Base-by-base conservation (phyloP, 768 basidiomycete genomes). In the Gautieria morchelliformis region DNA sequence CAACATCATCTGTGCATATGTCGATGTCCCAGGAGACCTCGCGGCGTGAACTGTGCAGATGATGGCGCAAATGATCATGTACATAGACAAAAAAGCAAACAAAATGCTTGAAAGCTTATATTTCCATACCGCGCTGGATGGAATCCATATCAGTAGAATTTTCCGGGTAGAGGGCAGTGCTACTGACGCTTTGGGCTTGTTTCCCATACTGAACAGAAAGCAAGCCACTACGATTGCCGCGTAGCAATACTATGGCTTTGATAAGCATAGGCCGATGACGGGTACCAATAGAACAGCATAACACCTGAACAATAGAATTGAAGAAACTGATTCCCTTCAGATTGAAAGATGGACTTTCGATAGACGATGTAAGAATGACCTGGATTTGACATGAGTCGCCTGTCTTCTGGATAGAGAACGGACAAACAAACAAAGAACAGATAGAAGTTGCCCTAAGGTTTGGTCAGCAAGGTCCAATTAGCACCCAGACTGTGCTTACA, bases 131-230 rank as follows among this genome's bases (percentile, higher is more conserved):
- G 89, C 78, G 0, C 89, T 90, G 58, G 1, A 22, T n/a, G 42
- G 20, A 20, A 53, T 59, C 64, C 32, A 8, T 19, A 32, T 14
- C 50, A 48, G 17, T 56, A 64, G n/a, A 60, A 61, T 11, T 22
- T 19, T 27, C n/a, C 3, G 49, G 35, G 24, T 35, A 65, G 74
- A 30, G 60, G 24, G 19, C n/a, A 47, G 54, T 52, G 22, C 46
- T 45, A 59, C 75, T 62, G 61, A 93, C 90, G 89, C 84, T 71
- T 82, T 78, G 4, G 93, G 93, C 66, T 88, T 87, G 69, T 96
- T 96, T 17, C 94, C 94, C 93, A 97, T 95, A 0, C 91, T 88
- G 68, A 96, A 88, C 1, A 96, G 74, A 77, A 97, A 96, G 63
- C 85, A 87, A 8, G 89, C 85, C n/a, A 93, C 78, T 30, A 98